Evolutionary conservation across 148 eudicot species (phyloP).

Genomic region (Polygonum maritimum): DNA sequence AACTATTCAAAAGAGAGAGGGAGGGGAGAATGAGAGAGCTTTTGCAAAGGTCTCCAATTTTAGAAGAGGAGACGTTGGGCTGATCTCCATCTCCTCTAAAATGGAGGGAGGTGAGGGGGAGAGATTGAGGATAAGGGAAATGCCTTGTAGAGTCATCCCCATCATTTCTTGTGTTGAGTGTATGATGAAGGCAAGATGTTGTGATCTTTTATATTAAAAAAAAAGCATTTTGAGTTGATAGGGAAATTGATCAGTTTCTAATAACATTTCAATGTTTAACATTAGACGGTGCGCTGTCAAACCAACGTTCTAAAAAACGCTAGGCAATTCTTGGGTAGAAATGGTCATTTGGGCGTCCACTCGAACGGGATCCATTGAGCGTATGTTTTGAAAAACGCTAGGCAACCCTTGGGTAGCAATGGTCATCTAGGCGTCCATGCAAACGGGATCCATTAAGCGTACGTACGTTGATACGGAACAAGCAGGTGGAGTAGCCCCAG

Average conservation of each 20-base stretch:
- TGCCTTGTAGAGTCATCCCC: conserved; percentile 3
- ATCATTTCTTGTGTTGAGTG: conserved; percentile 4
- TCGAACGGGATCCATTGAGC: too few species aligned
- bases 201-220: not conserved
- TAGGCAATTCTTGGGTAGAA: too few species aligned
- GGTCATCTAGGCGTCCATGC: too few species aligned
- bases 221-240: not conserved
- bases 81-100: not conserved
- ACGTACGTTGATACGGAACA: too few species aligned
- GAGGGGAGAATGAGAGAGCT: not conserved
- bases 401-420: too few species aligned
- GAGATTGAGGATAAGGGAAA: not conserved
- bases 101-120: not conserved
- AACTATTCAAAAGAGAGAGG: not conserved
- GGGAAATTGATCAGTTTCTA: not conserved
- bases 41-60: conserved; percentile 1
- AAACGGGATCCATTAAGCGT: too few species aligned
- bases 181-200: not conserved
- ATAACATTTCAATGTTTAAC: not conserved
- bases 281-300: too few species aligned
- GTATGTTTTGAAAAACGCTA: too few species aligned
- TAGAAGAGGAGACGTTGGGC: conserved; percentile 6
- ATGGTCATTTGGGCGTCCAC: too few species aligned
- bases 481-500: too few species aligned
- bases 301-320: too few species aligned